A percentile compares a stretch with the other conserved stretches of the same genome.
These are phyloP conservation scores for grape (Vitis vinifera) DNA, from an alignment of 164 flowering plant genomes.

Conservation along the genomic window ASM3070453v1 NC_081814.1:27256001-27256500, in stretches of 20 bases:
- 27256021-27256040: no score
- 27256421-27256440: conserved; percentile 45
- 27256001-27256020: no score
- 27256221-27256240: conserved; percentile 93
- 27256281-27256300: conserved; percentile 41
- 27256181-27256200: no score
- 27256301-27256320: background rate
- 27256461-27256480: conserved; percentile 75
- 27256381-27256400: conserved; percentile 54
- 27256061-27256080: no score
- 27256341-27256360: no score
- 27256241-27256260: conserved; percentile 69
- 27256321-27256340: background rate
- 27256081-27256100: no score
- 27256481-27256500: conserved; percentile 47
- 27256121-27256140: no score
- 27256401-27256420: conserved; percentile 76
- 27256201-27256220: conserved; percentile 94
- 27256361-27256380: background rate
- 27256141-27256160: no score
- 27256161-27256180: no score
- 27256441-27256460: conserved; percentile 50
- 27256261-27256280: conserved; percentile 91
- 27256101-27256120: no score
- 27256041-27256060: no score